Evolutionary conservation across 805 yeast species (phyloP).

Genomic region (Lipomyces sp.): DNA sequence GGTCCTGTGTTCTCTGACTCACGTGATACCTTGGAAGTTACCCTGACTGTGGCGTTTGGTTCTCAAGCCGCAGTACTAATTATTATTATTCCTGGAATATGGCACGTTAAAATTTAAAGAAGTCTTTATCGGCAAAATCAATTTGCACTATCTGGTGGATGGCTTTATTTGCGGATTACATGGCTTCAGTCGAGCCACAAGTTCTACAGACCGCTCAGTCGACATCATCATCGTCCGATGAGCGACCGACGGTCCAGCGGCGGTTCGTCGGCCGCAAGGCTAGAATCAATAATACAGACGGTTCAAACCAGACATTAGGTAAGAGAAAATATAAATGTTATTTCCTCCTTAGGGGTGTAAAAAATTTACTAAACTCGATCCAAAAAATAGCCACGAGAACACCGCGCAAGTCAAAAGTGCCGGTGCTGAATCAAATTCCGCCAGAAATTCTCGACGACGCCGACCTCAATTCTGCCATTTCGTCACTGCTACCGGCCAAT

Average conservation of each 20-base stretch:
- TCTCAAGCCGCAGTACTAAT: too few relatives aligned
- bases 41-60: too few relatives aligned
- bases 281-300: not conserved
- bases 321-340: not conserved
- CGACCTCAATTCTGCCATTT: conserved; percentile 83
- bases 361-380: not conserved
- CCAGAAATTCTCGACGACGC: conserved; percentile 77
- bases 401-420: conserved; percentile 16
- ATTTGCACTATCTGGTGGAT: not conserved
- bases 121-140: too few relatives aligned
- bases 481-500: conserved; percentile 76
- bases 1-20: too few relatives aligned
- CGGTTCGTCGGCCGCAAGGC: conserved; percentile 11
- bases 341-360: not conserved
- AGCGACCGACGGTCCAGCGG: not conserved
- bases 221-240: not conserved
- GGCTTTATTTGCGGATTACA: not conserved
- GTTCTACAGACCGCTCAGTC: not conserved
- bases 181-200: not conserved
- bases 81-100: too few relatives aligned
- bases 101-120: too few relatives aligned
- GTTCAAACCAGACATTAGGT: not conserved
- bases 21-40: too few relatives aligned
- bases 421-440: conserved; percentile 81
- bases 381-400: not conserved